Conservation (phyloP, 768 basidiomycete genomes). For the Tricholomella constricta region DNA sequence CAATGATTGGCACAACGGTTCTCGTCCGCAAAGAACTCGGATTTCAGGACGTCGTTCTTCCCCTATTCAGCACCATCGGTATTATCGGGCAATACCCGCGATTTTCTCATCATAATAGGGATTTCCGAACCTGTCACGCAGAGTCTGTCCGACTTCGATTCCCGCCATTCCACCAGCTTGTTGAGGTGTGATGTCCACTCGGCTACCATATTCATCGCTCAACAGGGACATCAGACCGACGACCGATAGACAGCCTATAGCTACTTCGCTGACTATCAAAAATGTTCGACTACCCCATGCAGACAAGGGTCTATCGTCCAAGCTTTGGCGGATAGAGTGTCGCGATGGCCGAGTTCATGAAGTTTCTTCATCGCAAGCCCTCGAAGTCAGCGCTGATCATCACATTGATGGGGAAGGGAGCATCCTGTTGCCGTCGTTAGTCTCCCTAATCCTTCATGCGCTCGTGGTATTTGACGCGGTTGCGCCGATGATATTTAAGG, state of each 20-base stretch:
- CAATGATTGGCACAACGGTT: too few species aligned
- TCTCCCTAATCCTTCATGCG: conserved; percentile 1
- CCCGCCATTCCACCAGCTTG: not conserved
- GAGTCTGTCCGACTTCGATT: too few species aligned
- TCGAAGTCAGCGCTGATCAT: not conserved
- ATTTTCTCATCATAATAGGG: too few species aligned
- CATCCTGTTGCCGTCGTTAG: conserved; percentile 40
- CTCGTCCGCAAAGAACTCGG: too few species aligned
- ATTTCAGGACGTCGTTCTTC: too few species aligned
- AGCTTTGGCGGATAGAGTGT: conserved; percentile 35
- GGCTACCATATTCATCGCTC: not conserved
- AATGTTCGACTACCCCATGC: conserved; percentile 33
- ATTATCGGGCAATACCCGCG: too few species aligned
- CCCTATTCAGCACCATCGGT: too few species aligned
- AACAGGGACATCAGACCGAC: not conserved
- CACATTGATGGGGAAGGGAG: conserved; percentile 30
- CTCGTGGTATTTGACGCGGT: conserved; percentile 11
- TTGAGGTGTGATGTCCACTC: not conserved
- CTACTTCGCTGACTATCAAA: conserved; percentile 13
- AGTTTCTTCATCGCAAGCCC: conserved; percentile 18
- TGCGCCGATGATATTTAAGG: conserved; percentile 19
- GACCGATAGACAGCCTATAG: not conserved
- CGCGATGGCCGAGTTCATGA: conserved; percentile 25
- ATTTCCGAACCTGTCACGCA: too few species aligned
- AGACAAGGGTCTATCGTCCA: conserved; percentile 25